A percentile compares a stretch with the other conserved stretches of the same genome.
These are phyloP conservation scores for Furcasterigmium sp. DNA, from an alignment of 2,329 filamentous ascomycete genomes.

Conservation along the genomic window DNA sequence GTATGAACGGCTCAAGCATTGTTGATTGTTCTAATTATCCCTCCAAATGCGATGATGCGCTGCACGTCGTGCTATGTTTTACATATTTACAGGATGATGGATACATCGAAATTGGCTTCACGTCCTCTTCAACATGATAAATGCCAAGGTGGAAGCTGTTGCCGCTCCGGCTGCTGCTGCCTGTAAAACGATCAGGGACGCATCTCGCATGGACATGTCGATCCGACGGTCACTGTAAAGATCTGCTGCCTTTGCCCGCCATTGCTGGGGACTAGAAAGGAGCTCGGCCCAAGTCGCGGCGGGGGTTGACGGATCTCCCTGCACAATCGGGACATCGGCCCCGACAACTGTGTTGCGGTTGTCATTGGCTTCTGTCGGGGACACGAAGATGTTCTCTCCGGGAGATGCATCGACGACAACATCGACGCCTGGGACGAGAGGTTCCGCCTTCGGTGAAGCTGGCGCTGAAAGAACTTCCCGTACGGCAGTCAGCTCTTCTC, in stretches of 20 bases:
- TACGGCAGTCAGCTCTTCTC: conserved; percentile 33
- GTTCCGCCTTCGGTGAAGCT: conserved; percentile 5
- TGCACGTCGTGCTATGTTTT: conserved; percentile 10
- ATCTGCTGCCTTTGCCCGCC: conserved; percentile 47
- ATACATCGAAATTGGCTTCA: no score
- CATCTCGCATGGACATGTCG: conserved; percentile 61
- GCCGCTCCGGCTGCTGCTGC: conserved; percentile 62
- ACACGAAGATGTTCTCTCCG: conserved; percentile 1
- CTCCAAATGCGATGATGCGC: no score
- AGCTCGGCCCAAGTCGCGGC: conserved; percentile 35
- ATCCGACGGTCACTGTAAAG: conserved; percentile 62
- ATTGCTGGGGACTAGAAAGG: conserved; percentile 34
- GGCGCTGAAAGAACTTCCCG: conserved; percentile 18
- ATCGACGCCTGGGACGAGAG: conserved; percentile 20
- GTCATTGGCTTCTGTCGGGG: conserved; percentile 1
- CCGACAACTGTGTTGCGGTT: conserved; percentile 5
- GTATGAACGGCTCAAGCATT: no score
- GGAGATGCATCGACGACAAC: conserved; percentile 12
- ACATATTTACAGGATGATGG: conserved; percentile 10
- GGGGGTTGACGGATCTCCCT: conserved; percentile 3
- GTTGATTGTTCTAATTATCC: no score
- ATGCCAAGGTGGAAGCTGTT: conserved; percentile 47
- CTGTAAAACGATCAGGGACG: conserved; percentile 65
- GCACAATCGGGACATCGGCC: conserved; percentile 7
- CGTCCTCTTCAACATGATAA: conserved; percentile 38